Evolutionary conservation across 371 early-diverging fungal genomes (phyloP).

Genomic region (Quaeritorhiza haematococci): DNA sequence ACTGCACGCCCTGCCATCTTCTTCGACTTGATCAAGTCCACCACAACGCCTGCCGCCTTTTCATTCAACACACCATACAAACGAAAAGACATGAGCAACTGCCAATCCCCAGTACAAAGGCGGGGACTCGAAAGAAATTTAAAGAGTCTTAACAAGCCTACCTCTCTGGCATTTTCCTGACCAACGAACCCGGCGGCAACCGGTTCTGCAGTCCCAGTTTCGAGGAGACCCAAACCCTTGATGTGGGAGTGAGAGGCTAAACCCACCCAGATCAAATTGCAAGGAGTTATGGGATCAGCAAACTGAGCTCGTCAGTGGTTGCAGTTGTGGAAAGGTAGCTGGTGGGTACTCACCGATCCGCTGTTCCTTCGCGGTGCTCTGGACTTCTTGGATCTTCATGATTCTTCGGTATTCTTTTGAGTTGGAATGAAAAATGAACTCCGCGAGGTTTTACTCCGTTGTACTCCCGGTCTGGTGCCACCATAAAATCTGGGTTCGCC

Average conservation of each 20-base stretch:
- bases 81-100: slow-evolving; percentile 4
- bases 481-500: no score
- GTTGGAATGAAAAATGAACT: slow-evolving; percentile 5
- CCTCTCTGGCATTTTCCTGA: slow-evolving; percentile 92
- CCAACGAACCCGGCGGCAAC: slow-evolving; percentile 92
- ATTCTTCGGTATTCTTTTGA: slow-evolving; percentile 9
- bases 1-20: slow-evolving; percentile 97
- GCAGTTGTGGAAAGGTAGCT: no score
- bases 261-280: no score
- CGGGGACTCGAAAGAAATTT: background rate
- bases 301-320: no score
- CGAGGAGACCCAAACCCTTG: slow-evolving; percentile 46
- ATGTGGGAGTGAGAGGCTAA: slow-evolving; percentile 93
- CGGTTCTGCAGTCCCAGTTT: slow-evolving; percentile 85
- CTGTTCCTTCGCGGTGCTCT: slow-evolving; percentile 76
- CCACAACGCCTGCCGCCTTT: slow-evolving; percentile 87
- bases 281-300: no score
- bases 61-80: background rate
- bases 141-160: slow-evolving; percentile 28
- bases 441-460: no score
- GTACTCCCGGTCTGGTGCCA: no score
- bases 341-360: no score
- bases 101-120: no score
- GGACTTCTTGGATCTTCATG: slow-evolving; percentile 84
- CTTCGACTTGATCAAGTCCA: slow-evolving; percentile 89